Conservation (phyloP, 1,139 yeast species). For the Geotrichum restrictum region DNA sequence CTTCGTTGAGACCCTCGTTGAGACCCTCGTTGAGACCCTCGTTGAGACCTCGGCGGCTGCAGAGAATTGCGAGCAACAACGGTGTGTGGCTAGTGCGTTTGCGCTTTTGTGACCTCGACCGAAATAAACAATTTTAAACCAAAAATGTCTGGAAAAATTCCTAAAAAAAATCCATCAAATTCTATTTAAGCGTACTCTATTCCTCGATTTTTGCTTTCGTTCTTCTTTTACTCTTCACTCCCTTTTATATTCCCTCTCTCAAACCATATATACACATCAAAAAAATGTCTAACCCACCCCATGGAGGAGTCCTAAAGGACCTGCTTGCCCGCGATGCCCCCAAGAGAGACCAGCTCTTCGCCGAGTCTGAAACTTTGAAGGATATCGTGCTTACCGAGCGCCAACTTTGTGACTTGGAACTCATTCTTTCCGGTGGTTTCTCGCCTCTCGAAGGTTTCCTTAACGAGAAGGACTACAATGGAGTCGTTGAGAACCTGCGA, state of each 20-base stretch:
- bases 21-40: too few relatives aligned
- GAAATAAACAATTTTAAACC: not conserved
- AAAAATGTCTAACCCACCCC: constrained; percentile 70
- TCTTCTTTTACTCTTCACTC: not conserved
- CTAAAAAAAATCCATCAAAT: not conserved
- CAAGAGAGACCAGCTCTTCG: constrained; percentile 51
- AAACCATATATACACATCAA: not conserved
- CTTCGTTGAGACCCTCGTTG: too few relatives aligned
- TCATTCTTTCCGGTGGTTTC: constrained; percentile 89
- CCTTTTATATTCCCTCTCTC: not conserved
- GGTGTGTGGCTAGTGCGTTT: constrained; percentile 1
- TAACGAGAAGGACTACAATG: constrained; percentile 70
- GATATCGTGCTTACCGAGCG: constrained; percentile 69
- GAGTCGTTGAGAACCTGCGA: constrained; percentile 75
- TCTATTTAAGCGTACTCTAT: not conserved
- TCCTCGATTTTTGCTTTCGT: not conserved
- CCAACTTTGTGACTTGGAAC: constrained; percentile 89
- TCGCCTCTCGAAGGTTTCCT: constrained; percentile 88
- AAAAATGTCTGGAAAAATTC: too few relatives aligned
- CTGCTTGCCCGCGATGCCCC: constrained; percentile 75
- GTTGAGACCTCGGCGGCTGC: too few relatives aligned
- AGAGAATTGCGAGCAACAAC: too few relatives aligned
- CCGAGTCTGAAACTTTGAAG: constrained; percentile 55
- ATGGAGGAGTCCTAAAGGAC: constrained; percentile 87
- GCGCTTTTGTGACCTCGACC: too few relatives aligned